A percentile compares a stretch with the other conserved stretches of the same genome.
Conservation (phyloP, 1,284 basidiomycete genomes). For the Phlebopus sp. region DNA sequence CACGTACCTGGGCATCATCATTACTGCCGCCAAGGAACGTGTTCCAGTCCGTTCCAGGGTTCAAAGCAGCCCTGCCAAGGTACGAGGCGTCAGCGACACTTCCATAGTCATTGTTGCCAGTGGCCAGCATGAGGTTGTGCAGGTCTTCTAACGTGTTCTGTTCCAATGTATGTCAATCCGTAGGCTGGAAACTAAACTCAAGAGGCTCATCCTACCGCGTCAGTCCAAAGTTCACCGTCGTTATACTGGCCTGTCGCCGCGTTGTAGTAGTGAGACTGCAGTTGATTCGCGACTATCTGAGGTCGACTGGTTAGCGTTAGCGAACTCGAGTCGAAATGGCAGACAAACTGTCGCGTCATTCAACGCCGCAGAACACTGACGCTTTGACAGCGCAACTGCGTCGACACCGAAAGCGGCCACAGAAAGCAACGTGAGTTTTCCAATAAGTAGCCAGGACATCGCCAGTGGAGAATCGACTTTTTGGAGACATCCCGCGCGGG, state of each 20-base stretch:
- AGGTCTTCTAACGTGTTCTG: conserved; percentile 56
- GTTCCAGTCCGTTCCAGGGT: conserved; percentile 41
- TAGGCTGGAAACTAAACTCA: neutral
- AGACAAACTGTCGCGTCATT: conserved; percentile 16
- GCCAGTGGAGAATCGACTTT: too few species aligned
- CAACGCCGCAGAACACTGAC: conserved; percentile 11
- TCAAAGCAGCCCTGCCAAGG: conserved; percentile 42
- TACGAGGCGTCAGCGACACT: conserved; percentile 40
- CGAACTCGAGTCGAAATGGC: too few species aligned
- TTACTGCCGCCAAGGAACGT: conserved; percentile 43
- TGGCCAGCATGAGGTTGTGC: conserved; percentile 51
- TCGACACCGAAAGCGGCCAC: conserved; percentile 6
- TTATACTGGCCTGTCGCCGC: conserved; percentile 37
- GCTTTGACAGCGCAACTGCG: neutral
- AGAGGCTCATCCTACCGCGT: conserved; percentile 38
- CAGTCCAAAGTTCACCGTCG: conserved; percentile 49
- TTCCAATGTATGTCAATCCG: neutral
- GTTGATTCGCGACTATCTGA: conserved; percentile 40
- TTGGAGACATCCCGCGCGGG: too few species aligned
- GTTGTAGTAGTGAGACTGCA: conserved; percentile 45
- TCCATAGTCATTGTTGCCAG: conserved; percentile 37
- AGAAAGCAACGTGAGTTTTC: neutral
- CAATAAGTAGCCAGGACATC: too few species aligned
- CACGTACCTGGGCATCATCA: conserved; percentile 47
- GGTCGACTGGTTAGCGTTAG: neutral